Evolutionary conservation across 2,329 filamentous ascomycete genomes (phyloP), one percentile per base, ranked within the genome.

Genomic region (Penicillium olsonii): DNA sequence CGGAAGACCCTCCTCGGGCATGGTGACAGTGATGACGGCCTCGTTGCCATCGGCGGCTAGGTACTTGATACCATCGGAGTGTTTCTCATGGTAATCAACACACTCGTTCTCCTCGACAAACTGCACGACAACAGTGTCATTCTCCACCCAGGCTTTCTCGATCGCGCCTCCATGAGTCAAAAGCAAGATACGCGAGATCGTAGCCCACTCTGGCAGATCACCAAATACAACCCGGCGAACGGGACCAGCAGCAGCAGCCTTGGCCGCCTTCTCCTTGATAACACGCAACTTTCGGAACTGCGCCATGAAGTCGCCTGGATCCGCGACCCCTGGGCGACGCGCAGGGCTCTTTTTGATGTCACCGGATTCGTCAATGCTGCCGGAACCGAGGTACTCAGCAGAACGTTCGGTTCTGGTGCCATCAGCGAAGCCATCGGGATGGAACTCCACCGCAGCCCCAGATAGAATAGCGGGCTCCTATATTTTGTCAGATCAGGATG

Each of bases 121-220:
- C 8, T 67, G 60, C 5, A 75, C 59, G 14, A 64, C 58, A 4
- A 73, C 68, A 31, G 60, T 60, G 4, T 59, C 60, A 5, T 53
- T 15, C 14, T 51, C 50, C 14, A 66, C 43, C 38, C 53, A 59
- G 29, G 73, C 60, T 19, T 52, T 53, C 50, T 75, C 73, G 15
- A 75, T 53, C 10, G 59, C 48, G 9, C 72, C 73, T 12, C 71
- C 72, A 37, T 71, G 66, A 8, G 75, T 56, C 7, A 75, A 54
- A 2, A 66, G 67, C 14, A 73, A 55, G 10, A 74, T 56, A 37
- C 71, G 66, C 24, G 61, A 59, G 6, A 65, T 55, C 6, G 52
- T 62, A 12, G 60, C 55, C 47, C 66, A 66, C 3, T 56, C 43
- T 2, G 73, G 73, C n/a, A 75, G 61, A n/a, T 62, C 57, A 15